Evolutionary conservation across 2,329 filamentous ascomycete genomes (phyloP).

Genomic region (Chalara sp.): DNA sequence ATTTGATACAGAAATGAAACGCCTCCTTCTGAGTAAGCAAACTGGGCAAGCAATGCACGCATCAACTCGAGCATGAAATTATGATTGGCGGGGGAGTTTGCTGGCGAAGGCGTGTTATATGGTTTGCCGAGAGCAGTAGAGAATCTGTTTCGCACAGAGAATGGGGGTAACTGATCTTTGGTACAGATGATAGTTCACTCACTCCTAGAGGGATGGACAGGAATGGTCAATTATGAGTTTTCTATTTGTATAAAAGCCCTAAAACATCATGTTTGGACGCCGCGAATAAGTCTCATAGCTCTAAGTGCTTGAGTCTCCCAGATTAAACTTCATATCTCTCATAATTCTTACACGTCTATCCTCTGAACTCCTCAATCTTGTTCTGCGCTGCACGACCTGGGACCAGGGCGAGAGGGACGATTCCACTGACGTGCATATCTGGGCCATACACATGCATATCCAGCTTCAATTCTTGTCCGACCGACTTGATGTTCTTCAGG

Average conservation of each 20-base stretch:
- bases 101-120: no score
- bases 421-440: slow-evolving; percentile 87
- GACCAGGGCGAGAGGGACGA: slow-evolving; percentile 83
- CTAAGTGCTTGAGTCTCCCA: no score
- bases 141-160: no score
- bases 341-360: slow-evolving; percentile 14
- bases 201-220: background rate
- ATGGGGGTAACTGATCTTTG: no score
- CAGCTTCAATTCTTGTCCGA: slow-evolving; percentile 86
- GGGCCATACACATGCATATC: slow-evolving; percentile 88
- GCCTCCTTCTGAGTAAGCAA: background rate
- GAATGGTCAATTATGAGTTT: background rate
- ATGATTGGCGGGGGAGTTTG: no score
- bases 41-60: background rate
- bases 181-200: no score
- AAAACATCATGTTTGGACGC: slow-evolving; percentile 1
- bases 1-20: background rate
- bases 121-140: no score
- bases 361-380: slow-evolving; percentile 50
- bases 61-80: no score
- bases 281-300: background rate
- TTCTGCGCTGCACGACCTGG: slow-evolving; percentile 58
- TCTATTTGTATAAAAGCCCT: background rate
- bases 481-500: slow-evolving; percentile 98
- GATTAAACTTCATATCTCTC: no score